These are phyloP conservation scores for Acacia crassicarpa DNA, from an alignment of 306 rosid species.

Conservation along the genomic window DNA sequence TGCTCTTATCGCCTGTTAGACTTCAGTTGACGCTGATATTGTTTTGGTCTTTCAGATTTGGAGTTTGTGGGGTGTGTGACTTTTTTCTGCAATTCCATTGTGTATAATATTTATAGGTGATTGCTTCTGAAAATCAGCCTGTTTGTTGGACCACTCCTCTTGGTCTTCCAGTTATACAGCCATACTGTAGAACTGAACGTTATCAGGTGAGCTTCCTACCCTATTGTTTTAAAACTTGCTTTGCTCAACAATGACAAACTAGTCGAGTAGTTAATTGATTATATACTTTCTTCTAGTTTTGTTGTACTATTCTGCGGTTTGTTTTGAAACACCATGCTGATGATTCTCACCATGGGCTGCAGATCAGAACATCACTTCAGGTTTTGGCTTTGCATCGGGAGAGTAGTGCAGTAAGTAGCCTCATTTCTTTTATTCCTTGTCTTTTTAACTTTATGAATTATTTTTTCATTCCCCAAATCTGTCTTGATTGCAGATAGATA, in stretches of 20 bases:
- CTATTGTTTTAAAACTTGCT: neutral
- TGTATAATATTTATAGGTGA: conserved; percentile 53
- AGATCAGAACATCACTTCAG: conserved; percentile 84
- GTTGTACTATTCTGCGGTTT: neutral
- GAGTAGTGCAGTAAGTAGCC: conserved; percentile 54
- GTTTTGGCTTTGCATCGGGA: conserved; percentile 78
- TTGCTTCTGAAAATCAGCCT: conserved; percentile 79
- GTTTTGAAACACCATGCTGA: conserved; percentile 18
- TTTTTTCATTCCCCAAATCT: conserved; percentile 13
- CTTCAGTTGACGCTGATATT: conserved; percentile 14
- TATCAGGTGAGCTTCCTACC: conserved; percentile 61
- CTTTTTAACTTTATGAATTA: conserved; percentile 17
- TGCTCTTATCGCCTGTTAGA: conserved; percentile 19
- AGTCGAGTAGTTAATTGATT: neutral
- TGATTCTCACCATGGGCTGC: conserved; percentile 39
- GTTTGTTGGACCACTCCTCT: conserved; percentile 91
- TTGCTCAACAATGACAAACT: neutral
- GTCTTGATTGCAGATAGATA: conserved; percentile 53
- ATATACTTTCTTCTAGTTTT: neutral
- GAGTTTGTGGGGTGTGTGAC: neutral
- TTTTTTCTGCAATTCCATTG: conserved; percentile 6
- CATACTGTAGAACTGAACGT: conserved; percentile 71
- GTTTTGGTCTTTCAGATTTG: conserved; percentile 4
- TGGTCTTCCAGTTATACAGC: conserved; percentile 91
- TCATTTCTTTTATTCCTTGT: neutral